Evolutionary conservation across 202 grass and related monocot genomes (phyloP).

Genomic region (Cymbopogon flexuosus): DNA sequence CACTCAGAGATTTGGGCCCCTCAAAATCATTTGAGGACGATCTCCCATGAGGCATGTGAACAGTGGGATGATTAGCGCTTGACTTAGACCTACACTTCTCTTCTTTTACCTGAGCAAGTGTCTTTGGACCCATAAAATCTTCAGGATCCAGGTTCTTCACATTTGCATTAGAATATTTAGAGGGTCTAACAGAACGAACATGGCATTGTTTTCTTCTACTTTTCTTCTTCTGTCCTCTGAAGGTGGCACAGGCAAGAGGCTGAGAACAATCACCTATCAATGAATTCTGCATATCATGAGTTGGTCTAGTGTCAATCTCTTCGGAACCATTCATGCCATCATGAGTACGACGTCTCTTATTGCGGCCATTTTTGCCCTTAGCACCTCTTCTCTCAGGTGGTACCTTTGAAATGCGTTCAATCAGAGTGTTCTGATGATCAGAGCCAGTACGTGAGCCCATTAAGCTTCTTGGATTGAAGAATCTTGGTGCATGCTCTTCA

Average conservation of each 20-base stretch:
- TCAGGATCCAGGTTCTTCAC: not conserved
- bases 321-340: slow-evolving; percentile 4
- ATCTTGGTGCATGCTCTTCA: slow-evolving; percentile 14
- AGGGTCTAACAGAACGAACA: not conserved
- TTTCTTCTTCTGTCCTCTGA: slow-evolving; percentile 28
- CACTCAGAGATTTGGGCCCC: slow-evolving; percentile 36
- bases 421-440: slow-evolving; percentile 24
- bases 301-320: slow-evolving; percentile 13
- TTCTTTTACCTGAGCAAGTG: slow-evolving; percentile 55
- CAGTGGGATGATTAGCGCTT: slow-evolving; percentile 10
- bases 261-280: slow-evolving; percentile 4
- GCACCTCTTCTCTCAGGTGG: slow-evolving; percentile 24
- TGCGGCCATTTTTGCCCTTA: slow-evolving; percentile 19
- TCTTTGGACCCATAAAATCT: slow-evolving; percentile 43
- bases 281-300: not conserved
- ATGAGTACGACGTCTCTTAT: slow-evolving; percentile 4
- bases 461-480: slow-evolving; percentile 12
- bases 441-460: not conserved
- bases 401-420: slow-evolving; percentile 16
- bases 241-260: slow-evolving; percentile 5
- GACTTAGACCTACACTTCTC: slow-evolving; percentile 25
- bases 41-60: slow-evolving; percentile 3
- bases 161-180: not conserved
- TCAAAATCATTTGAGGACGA: slow-evolving; percentile 36
- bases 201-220: slow-evolving; percentile 27